Evolutionary conservation across 73 alveolate genomes (phyloP).

Genomic region (Paramecium sexaurelia): DNA sequence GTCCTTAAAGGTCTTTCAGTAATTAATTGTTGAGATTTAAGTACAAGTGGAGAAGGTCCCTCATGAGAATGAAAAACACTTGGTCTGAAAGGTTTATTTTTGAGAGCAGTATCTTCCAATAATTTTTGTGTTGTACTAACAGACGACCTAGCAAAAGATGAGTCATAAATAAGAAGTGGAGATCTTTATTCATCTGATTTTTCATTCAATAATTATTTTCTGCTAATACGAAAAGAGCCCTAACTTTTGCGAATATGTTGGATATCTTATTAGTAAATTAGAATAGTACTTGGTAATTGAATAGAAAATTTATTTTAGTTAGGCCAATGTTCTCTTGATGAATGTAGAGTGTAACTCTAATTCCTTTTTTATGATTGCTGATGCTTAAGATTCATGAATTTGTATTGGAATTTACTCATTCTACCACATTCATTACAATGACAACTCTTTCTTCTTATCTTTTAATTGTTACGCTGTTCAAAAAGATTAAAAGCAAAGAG

Average conservation of each 20-base stretch:
- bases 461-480: not conserved
- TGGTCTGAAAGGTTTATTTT: not conserved
- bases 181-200: not conserved
- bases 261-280: not conserved
- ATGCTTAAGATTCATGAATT: not conserved
- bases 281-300: not conserved
- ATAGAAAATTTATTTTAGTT: not conserved
- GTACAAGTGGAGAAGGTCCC: not conserved
- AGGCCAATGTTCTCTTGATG: not conserved
- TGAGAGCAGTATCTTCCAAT: not conserved
- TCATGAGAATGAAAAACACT: not conserved
- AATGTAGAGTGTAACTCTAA: not conserved
- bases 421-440: constrained; percentile 7
- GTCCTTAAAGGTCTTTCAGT: not conserved
- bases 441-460: constrained; percentile 46
- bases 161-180: not conserved
- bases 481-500: not conserved
- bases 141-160: not conserved
- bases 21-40: not conserved
- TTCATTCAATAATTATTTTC: not conserved
- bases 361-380: not conserved
- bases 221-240: not conserved
- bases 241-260: not conserved
- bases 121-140: constrained; percentile 21
- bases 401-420: not conserved